A percentile compares a stretch with the other conserved stretches of the same genome.
Evolutionary conservation across 2,329 filamentous ascomycete genomes (phyloP).

Genomic region (Hymenoscyphus scutula): DNA sequence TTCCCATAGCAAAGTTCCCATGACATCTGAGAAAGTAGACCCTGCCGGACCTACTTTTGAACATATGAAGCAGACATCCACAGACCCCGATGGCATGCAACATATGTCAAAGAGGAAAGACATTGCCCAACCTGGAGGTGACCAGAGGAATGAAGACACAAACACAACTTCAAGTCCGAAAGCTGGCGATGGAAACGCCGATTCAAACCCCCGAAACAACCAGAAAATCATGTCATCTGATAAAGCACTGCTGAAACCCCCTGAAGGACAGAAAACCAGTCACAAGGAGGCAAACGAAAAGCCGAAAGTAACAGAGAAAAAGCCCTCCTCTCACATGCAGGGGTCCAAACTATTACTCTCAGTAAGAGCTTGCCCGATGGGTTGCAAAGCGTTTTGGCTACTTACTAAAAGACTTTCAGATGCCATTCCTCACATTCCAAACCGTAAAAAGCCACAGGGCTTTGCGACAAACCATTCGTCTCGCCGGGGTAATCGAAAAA

Average conservation of each 20-base stretch:
- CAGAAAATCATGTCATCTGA: neutral
- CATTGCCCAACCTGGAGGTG: neutral
- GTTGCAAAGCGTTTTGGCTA: neutral
- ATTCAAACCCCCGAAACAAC: neutral
- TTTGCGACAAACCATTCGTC: slow-evolving; percentile 2
- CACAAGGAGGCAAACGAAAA: neutral
- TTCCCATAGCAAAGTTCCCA: neutral
- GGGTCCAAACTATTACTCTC: neutral
- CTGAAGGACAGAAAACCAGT: neutral
- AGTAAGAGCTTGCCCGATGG: neutral
- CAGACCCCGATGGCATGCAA: neutral
- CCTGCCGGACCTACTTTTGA: neutral
- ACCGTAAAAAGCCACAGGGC: slow-evolving; percentile 1
- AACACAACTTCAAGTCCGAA: neutral
- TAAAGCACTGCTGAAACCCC: neutral
- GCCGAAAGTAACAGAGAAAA: neutral
- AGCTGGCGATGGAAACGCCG: neutral
- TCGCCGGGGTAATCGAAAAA: neutral
- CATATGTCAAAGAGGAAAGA: neutral
- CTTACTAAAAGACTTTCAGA: neutral
- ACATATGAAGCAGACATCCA: neutral
- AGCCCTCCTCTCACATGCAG: neutral
- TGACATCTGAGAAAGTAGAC: neutral
- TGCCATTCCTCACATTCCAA: slow-evolving; percentile 6
- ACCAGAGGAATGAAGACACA: neutral